phyloP scores from a whole-genome alignment of 2,329 filamentous ascomycete genomes.

The Trichoderma koningiopsis region DNA sequence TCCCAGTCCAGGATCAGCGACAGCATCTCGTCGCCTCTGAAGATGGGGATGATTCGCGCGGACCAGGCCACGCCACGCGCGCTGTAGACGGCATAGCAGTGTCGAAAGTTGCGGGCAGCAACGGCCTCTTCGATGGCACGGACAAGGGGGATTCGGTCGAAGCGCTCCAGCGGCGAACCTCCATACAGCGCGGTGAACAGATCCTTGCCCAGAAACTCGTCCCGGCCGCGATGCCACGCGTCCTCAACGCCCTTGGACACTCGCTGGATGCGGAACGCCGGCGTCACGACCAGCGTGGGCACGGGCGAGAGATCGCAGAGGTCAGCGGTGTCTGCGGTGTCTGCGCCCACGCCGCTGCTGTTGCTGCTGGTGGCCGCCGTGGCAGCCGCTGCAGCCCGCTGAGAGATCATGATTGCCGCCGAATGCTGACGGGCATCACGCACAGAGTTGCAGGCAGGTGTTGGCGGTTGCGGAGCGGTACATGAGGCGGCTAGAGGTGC shows the following conservation, averaged over 20 bases:
- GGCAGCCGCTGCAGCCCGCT: background rate
- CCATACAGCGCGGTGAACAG: conserved; percentile 36
- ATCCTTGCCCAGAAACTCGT: conserved; percentile 35
- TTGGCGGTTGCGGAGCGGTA: background rate
- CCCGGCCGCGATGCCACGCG: conserved; percentile 33
- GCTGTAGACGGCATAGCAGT: conserved; percentile 30
- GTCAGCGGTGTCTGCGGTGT: background rate
- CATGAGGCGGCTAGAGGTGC: conserved; percentile 2
- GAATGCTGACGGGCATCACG: conserved; percentile 7
- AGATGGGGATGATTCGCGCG: conserved; percentile 39
- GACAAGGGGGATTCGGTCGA: conserved; percentile 34
- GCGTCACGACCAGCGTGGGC: conserved; percentile 37
- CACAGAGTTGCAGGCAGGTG: background rate
- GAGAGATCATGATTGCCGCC: conserved; percentile 9
- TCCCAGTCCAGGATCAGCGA: conserved; percentile 40
- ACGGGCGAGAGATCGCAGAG: conserved; percentile 33
- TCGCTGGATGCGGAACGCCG: conserved; percentile 35
- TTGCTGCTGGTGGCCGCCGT: background rate
- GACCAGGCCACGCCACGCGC: conserved; percentile 32
- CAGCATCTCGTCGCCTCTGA: conserved; percentile 35
- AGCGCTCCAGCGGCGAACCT: conserved; percentile 32
- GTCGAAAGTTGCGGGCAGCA: conserved; percentile 32
- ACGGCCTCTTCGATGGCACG: conserved; percentile 37
- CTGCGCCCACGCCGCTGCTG: background rate
- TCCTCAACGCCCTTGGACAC: conserved; percentile 36